Evolutionary conservation across 148 eudicot genomes (phyloP).

Genomic region (Tetragonia tetragonoides): DNA sequence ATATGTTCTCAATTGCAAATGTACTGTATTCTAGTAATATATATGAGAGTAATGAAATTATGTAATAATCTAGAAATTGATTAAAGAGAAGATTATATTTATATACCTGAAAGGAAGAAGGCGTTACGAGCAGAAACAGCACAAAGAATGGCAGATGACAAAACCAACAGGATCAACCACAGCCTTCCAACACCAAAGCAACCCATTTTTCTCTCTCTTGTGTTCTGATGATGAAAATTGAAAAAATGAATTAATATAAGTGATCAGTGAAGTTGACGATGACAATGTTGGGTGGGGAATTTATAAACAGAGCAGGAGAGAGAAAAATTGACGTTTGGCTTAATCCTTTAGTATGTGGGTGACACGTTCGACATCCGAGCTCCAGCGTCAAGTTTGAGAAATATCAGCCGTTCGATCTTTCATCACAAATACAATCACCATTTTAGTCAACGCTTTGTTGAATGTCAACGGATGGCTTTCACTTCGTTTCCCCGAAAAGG

Average conservation of each 20-base stretch:
- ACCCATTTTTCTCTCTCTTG: not conserved
- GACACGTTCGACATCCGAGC: conserved; percentile 29
- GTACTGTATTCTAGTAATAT: too few species aligned
- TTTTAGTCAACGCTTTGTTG: conserved; percentile 22
- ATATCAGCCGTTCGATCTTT: conserved; percentile 12
- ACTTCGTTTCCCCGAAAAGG: conserved; percentile 1
- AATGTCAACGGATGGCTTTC: conserved; percentile 11
- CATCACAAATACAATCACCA: not conserved
- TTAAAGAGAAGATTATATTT: not conserved
- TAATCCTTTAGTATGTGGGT: not conserved
- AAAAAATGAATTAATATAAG: too few species aligned
- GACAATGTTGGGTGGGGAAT: too few species aligned
- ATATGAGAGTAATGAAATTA: too few species aligned
- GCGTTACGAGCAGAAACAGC: conserved; percentile 10
- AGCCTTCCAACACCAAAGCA: not conserved
- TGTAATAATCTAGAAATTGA: too few species aligned
- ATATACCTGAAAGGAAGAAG: conserved; percentile 23
- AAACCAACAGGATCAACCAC: conserved; percentile 15
- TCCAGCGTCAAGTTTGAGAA: not conserved
- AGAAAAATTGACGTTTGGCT: not conserved
- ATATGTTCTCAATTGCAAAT: too few species aligned
- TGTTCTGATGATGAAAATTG: too few species aligned
- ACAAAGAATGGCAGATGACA: conserved; percentile 14
- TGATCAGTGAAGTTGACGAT: not conserved
- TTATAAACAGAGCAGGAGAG: not conserved